phyloP scores from a whole-genome alignment of 495 filamentous ascomycete species.

The Aspergillus steynii region DNA sequence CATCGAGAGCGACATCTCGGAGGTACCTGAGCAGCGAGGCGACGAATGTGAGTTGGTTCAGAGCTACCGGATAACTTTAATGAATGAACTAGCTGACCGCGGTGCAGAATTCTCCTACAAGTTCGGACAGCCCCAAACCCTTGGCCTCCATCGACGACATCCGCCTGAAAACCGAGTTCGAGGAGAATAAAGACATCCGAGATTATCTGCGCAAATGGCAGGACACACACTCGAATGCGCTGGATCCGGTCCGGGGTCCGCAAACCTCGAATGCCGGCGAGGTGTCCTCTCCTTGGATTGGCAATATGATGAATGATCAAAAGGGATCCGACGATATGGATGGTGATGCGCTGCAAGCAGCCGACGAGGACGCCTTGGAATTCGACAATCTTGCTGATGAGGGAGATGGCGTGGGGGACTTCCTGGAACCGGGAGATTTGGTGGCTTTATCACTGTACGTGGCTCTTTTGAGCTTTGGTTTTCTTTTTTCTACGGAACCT shows the following conservation, averaged over 20 bases:
- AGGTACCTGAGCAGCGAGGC: conserved; percentile 10
- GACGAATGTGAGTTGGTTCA: conserved; percentile 3
- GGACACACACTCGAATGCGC: conserved; percentile 24
- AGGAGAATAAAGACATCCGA: conserved; percentile 45
- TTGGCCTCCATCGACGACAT: conserved; percentile 25
- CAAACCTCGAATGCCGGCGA: conserved; percentile 17
- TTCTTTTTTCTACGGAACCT: neutral
- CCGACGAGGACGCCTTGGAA: conserved; percentile 33
- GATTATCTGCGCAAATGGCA: conserved; percentile 58
- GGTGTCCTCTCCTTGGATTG: conserved; percentile 18
- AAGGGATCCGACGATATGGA: conserved; percentile 32
- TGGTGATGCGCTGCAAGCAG: conserved; percentile 27
- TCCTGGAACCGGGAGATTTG: conserved; percentile 70
- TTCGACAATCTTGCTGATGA: conserved; percentile 36
- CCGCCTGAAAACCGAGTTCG: conserved; percentile 36
- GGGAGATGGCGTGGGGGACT: conserved; percentile 35
- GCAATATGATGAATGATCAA: conserved; percentile 47
- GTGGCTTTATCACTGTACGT: conserved; percentile 60
- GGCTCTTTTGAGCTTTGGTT: conserved; percentile 1
- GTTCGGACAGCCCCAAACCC: conserved; percentile 15
- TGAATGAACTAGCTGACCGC: neutral
- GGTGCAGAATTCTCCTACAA: conserved; percentile 7
- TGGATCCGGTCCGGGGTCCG: conserved; percentile 39
- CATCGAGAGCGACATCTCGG: neutral
- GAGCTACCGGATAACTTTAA: neutral